Conservation (phyloP, 169 alveolate genomes). For the Fabrea salina region DNA sequence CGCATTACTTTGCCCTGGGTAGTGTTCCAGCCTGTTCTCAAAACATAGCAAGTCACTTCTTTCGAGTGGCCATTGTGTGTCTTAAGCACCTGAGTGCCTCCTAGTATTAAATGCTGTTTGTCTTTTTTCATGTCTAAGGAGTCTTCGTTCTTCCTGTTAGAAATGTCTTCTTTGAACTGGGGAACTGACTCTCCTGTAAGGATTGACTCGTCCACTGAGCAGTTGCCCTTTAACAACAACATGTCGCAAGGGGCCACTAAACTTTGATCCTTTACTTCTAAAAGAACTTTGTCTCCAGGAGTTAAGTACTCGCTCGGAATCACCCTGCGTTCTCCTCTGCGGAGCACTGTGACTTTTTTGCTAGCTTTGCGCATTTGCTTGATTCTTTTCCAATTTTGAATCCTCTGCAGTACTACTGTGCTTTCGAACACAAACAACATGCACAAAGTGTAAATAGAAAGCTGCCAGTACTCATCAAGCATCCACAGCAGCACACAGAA, state of each 20-base stretch:
- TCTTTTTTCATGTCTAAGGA: constrained; percentile 32
- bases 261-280: constrained; percentile 46
- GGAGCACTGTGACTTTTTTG: constrained; percentile 75
- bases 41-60: constrained; percentile 69
- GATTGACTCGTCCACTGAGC: constrained; percentile 88
- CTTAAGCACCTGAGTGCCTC: constrained; percentile 36
- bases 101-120: constrained; percentile 53
- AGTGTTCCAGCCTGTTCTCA: constrained; percentile 77
- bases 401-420: constrained; percentile 66
- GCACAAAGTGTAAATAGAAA: constrained; percentile 25
- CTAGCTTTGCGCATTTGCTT: constrained; percentile 89
- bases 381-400: constrained; percentile 44
- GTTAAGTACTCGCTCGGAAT: constrained; percentile 82
- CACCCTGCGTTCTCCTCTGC: constrained; percentile 88
- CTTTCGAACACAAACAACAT: constrained; percentile 56
- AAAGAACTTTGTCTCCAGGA: constrained; percentile 92
- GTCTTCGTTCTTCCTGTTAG: constrained; percentile 42
- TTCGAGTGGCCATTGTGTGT: not conserved
- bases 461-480: constrained; percentile 94
- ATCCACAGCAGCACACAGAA: constrained; percentile 94
- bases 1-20: constrained; percentile 95
- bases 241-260: constrained; percentile 71
- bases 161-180: constrained; percentile 40
- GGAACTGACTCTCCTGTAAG: constrained; percentile 90
- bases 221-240: constrained; percentile 72